These are phyloP conservation scores for Pythium brachiatum DNA, from an alignment of 352 stramenopile species.

Conservation along the genomic window DNA sequence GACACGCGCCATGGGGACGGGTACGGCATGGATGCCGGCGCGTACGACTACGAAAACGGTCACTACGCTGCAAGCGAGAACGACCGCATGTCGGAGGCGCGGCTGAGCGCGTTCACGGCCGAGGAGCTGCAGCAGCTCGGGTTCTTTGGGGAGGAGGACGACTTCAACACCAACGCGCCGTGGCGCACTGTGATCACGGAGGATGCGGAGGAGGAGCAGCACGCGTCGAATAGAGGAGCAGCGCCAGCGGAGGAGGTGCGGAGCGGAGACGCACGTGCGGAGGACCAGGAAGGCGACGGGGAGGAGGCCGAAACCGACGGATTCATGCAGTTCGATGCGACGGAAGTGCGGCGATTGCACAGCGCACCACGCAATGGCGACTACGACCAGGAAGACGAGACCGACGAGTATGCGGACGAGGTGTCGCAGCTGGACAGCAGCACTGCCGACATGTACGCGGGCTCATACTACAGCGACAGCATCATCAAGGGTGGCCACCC, in stretches of 20 bases:
- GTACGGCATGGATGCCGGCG: background rate
- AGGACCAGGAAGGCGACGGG: conserved; percentile 35
- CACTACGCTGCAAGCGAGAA: background rate
- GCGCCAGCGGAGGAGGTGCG: conserved; percentile 8
- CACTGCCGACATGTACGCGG: conserved; percentile 30
- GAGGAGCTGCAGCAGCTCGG: conserved; percentile 20
- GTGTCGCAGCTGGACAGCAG: conserved; percentile 31
- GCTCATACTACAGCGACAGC: conserved; percentile 24
- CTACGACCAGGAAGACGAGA: conserved; percentile 21
- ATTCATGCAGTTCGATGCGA: conserved; percentile 13
- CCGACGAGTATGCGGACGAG: conserved; percentile 28
- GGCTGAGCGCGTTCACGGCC: conserved; percentile 21
- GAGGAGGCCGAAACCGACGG: conserved; percentile 21
- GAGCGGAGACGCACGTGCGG: conserved; percentile 6
- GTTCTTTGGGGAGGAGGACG: conserved; percentile 12
- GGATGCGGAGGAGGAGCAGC: conserved; percentile 14
- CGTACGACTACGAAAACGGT: background rate
- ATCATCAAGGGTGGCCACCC: conserved; percentile 30
- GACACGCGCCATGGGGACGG: background rate
- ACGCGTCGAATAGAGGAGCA: background rate
- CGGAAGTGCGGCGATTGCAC: conserved; percentile 9
- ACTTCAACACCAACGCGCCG: background rate
- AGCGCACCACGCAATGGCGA: background rate
- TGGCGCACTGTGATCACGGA: conserved; percentile 23
- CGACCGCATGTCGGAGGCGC: conserved; percentile 10